Conservation (phyloP, 352 stramenopile genomes). For the Phytophthora citrophthora region DNA sequence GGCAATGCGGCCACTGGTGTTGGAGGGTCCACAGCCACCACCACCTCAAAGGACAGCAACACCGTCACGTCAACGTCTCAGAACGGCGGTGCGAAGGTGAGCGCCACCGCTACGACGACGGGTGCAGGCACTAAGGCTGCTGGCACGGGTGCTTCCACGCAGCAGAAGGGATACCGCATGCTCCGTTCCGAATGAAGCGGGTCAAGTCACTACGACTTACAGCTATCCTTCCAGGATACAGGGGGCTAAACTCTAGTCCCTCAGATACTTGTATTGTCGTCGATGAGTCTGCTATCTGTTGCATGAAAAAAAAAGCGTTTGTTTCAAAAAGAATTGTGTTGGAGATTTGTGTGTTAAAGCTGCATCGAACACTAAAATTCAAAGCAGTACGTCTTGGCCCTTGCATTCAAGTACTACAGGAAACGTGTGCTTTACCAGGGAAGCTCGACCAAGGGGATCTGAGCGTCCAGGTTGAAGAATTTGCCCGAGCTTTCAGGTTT, state of each 20-base stretch:
- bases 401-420: too few relatives aligned
- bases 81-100: background rate
- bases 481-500: constrained; percentile 37
- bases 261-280: background rate
- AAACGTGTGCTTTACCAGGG: constrained; percentile 36
- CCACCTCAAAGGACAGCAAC: background rate
- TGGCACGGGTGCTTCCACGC: background rate
- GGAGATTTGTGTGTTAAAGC: background rate
- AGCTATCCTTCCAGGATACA: background rate
- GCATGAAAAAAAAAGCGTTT: background rate
- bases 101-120: background rate
- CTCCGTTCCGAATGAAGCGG: constrained; percentile 1
- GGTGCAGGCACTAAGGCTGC: constrained; percentile 3
- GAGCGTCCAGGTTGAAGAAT: constrained; percentile 37
- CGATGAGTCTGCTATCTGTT: background rate
- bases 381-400: constrained; percentile 34
- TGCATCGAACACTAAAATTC: too few relatives aligned
- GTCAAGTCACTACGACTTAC: background rate
- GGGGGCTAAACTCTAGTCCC: background rate
- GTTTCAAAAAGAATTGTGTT: background rate
- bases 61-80: background rate
- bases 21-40: background rate
- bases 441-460: constrained; percentile 21
- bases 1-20: background rate
- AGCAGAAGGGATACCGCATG: constrained; percentile 6